Conservation (phyloP, 2,329 filamentous ascomycete species). For the Colletotrichum sp. region DNA sequence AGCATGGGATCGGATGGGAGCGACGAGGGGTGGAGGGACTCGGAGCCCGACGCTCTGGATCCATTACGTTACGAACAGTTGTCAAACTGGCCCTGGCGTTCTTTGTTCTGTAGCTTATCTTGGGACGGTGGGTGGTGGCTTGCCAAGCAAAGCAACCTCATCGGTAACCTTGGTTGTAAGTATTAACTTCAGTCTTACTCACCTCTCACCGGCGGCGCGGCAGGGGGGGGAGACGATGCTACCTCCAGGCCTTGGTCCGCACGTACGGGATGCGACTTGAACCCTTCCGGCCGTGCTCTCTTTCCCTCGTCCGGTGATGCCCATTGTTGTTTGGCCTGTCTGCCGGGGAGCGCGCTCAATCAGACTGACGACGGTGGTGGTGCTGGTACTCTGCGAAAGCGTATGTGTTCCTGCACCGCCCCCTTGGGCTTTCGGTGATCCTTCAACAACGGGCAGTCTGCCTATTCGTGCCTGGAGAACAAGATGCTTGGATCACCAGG, state of each 20-base stretch:
- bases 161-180: not conserved
- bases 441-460: not conserved
- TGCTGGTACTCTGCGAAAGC: not conserved
- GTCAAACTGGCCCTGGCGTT: not conserved
- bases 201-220: not conserved
- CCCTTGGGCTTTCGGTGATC: not conserved
- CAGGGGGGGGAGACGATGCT: not conserved
- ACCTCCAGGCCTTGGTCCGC: not conserved
- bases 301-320: not conserved
- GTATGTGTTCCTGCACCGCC: not conserved
- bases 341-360: not conserved
- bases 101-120: not conserved
- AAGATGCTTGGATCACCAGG: not conserved
- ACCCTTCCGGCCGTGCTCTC: not conserved
- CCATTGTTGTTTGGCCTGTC: not conserved
- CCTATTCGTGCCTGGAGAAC: not conserved
- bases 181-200: not conserved
- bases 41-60: slow-evolving; percentile 15
- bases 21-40: not conserved
- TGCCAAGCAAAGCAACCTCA: not conserved
- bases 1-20: not conserved
- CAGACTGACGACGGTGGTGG: not conserved
- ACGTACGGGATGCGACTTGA: not conserved
- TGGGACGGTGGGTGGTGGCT: not conserved
- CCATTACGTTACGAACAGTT: slow-evolving; percentile 18